phyloP scores from a whole-genome alignment of 257 asterid genomes.

The Fraxinus excelsior region DNA sequence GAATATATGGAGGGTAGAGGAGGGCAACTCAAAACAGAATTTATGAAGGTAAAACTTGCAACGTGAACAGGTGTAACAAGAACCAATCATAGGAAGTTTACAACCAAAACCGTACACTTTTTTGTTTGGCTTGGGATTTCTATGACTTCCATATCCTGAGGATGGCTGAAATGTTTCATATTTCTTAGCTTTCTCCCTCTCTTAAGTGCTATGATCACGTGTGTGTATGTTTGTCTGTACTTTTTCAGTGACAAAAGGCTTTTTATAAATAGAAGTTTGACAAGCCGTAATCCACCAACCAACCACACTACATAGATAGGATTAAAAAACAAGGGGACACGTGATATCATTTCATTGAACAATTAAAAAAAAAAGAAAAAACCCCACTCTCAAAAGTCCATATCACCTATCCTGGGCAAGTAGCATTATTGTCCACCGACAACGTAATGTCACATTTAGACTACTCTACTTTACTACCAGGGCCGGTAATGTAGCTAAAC shows the following conservation, averaged over 20 bases:
- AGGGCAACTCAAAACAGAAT: slow-evolving; percentile 29
- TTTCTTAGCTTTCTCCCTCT: neutral
- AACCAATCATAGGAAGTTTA: slow-evolving; percentile 14
- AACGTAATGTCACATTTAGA: too few species aligned
- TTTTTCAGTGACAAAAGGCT: neutral
- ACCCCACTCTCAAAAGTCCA: too few species aligned
- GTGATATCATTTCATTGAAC: too few species aligned
- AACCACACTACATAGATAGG: too few species aligned
- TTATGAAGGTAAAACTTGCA: slow-evolving; percentile 34
- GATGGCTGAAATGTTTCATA: slow-evolving; percentile 27
- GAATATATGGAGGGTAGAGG: too few species aligned
- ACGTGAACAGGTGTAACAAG: slow-evolving; percentile 9
- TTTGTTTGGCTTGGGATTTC: slow-evolving; percentile 6
- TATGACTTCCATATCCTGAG: slow-evolving; percentile 5
- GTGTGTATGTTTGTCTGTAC: neutral
- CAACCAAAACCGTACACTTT: slow-evolving; percentile 6
- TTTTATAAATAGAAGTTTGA: slow-evolving; percentile 1
- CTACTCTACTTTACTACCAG: too few species aligned
- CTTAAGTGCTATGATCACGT: too few species aligned
- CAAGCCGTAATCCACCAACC: neutral
- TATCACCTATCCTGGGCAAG: too few species aligned
- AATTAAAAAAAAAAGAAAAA: too few species aligned
- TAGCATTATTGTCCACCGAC: too few species aligned
- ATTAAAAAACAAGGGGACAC: too few species aligned
- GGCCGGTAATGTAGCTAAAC: too few species aligned